Conservation (phyloP, 2,329 filamentous ascomycete genomes). For the Seiridium cupressi region DNA sequence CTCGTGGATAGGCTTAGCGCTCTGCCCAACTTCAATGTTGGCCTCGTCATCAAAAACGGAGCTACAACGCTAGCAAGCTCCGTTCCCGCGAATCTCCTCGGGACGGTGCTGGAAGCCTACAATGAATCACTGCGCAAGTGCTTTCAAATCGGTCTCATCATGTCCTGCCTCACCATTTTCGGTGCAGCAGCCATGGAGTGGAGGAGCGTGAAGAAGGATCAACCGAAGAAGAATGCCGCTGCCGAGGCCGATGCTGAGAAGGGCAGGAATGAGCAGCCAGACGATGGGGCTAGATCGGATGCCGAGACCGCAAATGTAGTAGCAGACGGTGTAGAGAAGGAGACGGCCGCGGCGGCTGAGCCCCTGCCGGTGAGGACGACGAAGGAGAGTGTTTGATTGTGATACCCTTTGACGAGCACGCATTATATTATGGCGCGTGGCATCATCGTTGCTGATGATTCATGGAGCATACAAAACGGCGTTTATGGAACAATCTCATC, state of each 20-base stretch:
- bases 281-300: not conserved
- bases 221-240: constrained; percentile 12
- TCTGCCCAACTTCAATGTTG: constrained; percentile 26
- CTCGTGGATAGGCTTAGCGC: constrained; percentile 31
- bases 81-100: constrained; percentile 20
- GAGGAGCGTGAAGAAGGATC: constrained; percentile 41
- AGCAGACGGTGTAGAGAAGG: not conserved
- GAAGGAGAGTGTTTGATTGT: not conserved
- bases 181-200: constrained; percentile 60
- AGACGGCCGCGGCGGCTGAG: constrained; percentile 1
- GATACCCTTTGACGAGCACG: not conserved
- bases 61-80: constrained; percentile 23
- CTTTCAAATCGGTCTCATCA: constrained; percentile 59
- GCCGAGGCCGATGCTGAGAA: constrained; percentile 15
- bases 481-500: not conserved
- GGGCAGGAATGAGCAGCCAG: not conserved
- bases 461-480: not conserved
- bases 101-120: constrained; percentile 45
- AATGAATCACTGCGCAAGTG: constrained; percentile 57
- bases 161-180: constrained; percentile 51
- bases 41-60: constrained; percentile 25
- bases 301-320: not conserved
- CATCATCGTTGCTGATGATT: not conserved
- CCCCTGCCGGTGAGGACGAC: not conserved
- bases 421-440: not conserved